Base-by-base conservation (phyloP, 169 alveolate genomes). In the Miamiensis avidus region DNA sequence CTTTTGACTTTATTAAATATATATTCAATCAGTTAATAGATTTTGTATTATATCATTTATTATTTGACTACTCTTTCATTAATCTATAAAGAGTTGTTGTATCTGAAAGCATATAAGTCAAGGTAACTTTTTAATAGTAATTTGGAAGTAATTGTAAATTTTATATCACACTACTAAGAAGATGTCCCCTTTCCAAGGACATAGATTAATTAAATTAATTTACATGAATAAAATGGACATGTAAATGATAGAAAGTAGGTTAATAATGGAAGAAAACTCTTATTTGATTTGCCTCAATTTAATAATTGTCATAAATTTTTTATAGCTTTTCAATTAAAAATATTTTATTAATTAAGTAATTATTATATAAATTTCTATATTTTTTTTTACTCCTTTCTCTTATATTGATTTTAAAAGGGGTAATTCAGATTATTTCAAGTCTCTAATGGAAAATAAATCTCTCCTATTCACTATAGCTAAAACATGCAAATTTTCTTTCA, bases 221-320 rank as follows among this genome's bases (percentile, higher is more conserved):
- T 15, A 79, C 29, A 79, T 79, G 84, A 15, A 34, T 49, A 79
- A 79, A 79, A 64, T 79, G 84, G 15, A 79, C 31, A 64, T 79
- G 84, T 6, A 79, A 65, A 29, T 79, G 84, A 29, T 79, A 79
- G 31, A 34, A 79, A 64, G 84, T 79, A 28, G 84, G 84, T 1
- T 79, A 65, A 64, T 79, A 79, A 29, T 79, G 84, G 0, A 79
- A 49, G n/a, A 28, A 79, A 0, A 29, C 76, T 79, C 76, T 79
- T 0, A 79, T n/a, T 64, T 79, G 28, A 64, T 79, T 79, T 79
- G 34, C 29, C 1, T 0, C 4, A 29, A 79, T 29, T 64, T 29
- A 1, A 29, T 34, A 79, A 25, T 49, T 79, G 29, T 79, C 84
- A 49, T 79, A 15, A 64, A 79, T 79, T 11, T 16, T 65, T 79